Evolutionary conservation across 495 filamentous ascomycete species (phyloP).

Genomic region (Mytilinidion resinicola): DNA sequence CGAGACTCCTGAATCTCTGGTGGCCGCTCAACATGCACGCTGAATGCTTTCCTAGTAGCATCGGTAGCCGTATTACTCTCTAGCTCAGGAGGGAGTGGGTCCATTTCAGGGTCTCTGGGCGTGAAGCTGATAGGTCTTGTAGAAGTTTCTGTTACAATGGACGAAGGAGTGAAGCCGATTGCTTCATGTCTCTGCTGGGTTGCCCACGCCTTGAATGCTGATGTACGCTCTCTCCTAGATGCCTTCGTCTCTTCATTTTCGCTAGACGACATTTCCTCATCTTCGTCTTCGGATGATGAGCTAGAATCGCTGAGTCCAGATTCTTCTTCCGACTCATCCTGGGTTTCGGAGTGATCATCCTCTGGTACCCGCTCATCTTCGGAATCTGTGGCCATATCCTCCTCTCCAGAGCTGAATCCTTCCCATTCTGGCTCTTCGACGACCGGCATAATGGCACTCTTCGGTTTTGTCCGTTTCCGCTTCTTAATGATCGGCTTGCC

Average conservation of each 20-base stretch:
- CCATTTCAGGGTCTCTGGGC: constrained; percentile 58
- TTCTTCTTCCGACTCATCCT: constrained; percentile 9
- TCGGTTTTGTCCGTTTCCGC: constrained; percentile 30
- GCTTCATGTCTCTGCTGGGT: constrained; percentile 75
- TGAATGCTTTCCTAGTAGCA: constrained; percentile 64
- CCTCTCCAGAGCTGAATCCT: constrained; percentile 46
- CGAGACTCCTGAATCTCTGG: constrained; percentile 70
- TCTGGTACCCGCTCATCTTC: neutral
- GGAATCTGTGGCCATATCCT: constrained; percentile 19
- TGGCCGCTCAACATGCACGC: constrained; percentile 62
- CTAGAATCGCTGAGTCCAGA: neutral
- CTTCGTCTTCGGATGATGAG: neutral
- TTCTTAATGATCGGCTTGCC: constrained; percentile 79
- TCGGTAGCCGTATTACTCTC: constrained; percentile 51
- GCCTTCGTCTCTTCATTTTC: constrained; percentile 18
- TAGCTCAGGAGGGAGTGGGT: constrained; percentile 70
- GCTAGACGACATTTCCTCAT: constrained; percentile 23
- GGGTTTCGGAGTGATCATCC: neutral
- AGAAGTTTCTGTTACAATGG: constrained; percentile 20
- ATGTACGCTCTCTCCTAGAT: constrained; percentile 39
- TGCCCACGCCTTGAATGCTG: constrained; percentile 95
- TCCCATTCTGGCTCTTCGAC: constrained; percentile 51
- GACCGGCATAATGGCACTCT: constrained; percentile 6
- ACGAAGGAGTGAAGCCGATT: constrained; percentile 52
- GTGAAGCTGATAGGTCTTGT: constrained; percentile 47